Base-by-base conservation (phyloP, 1,284 basidiomycete genomes). In the Termitomyces sp. region DNA sequence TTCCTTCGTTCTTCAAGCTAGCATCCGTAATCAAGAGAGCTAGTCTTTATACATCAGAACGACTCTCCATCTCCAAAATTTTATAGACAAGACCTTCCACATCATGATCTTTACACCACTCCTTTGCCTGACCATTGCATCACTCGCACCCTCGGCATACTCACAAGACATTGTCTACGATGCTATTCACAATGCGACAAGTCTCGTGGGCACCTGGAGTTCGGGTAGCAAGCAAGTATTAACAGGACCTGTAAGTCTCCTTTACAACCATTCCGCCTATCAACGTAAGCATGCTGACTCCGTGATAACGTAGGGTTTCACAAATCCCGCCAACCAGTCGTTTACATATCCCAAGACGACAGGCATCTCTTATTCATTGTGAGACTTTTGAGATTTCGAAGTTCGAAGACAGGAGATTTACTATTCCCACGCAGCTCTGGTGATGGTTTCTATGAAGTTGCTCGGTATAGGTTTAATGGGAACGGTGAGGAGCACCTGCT, bases 341-440 rank as follows among this genome's bases (percentile, higher is more conserved):
- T 97, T 98, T 72, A 84, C 57, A 43, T 93, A 93, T 67, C 94
- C 94, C 2, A 67, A 68, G 53, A 92, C 83, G 31, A 90, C 92
- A 5, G 94, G 94, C 39, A 79, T 94, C 21, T 86, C 89, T 4
- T 92, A 83, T 68, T 91, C 92, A 17, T 96, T 97, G 92, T 94
- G 64, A 70, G 90, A 79, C 30, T 17, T 19, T 2, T 8, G 2
- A 46, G 49, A 21, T 56, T 46, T 54, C 5, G 5, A 13, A 47
- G 12, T 26, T 13, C 21, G 47, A 39, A 52, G 46, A 57, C 53
- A 49, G 12, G 13, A 45, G 41, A 47, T 42, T 61, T 24, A 64
- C 51, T 26, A 8, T 30, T 6, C 15, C 53, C 49, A 62, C 53
- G 60, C 57, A 91, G 84, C 70, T 75, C 84, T 38, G 63, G 74